Percentiles rank a stretch among this genome's conserved stretches.
phyloP scores from a whole-genome alignment of 306 rosid genomes.

The Comarum palustre region DNA sequence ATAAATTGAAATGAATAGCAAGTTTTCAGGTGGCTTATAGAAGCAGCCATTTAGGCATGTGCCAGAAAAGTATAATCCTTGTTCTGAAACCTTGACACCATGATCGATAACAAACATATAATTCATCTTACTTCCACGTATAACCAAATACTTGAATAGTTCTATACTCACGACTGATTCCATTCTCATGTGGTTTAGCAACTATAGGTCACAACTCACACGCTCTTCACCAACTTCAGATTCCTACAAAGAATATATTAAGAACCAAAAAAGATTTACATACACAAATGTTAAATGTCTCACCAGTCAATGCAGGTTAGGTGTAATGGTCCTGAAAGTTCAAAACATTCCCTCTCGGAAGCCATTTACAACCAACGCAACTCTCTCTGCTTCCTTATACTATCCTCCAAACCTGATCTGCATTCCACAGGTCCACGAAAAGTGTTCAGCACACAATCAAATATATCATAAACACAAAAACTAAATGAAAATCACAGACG shows the following conservation, averaged over 20 bases:
- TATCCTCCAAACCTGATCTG: slow-evolving; percentile 30
- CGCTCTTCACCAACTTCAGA: neutral
- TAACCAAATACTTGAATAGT: neutral
- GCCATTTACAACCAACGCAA: slow-evolving; percentile 42
- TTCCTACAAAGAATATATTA: neutral
- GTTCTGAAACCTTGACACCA: neutral
- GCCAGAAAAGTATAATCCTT: neutral
- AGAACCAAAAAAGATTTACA: neutral
- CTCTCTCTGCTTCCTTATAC: slow-evolving; percentile 18
- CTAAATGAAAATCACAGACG: neutral
- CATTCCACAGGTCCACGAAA: slow-evolving; percentile 4
- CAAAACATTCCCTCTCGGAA: slow-evolving; percentile 63
- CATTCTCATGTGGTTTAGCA: neutral
- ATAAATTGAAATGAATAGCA: neutral
- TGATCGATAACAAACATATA: neutral
- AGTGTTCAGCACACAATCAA: neutral
- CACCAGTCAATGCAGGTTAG: slow-evolving; percentile 72
- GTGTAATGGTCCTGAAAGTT: slow-evolving; percentile 76
- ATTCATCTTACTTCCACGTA: neutral
- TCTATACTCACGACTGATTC: neutral
- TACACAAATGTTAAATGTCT: slow-evolving; percentile 13
- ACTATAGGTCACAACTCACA: neutral
- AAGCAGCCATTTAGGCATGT: neutral
- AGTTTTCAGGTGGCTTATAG: neutral
- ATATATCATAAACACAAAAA: neutral